A percentile compares a stretch with the other conserved stretches of the same genome.
Conservation (phyloP, 2,329 filamentous ascomycete species). For the Fusarium devonianum region DNA sequence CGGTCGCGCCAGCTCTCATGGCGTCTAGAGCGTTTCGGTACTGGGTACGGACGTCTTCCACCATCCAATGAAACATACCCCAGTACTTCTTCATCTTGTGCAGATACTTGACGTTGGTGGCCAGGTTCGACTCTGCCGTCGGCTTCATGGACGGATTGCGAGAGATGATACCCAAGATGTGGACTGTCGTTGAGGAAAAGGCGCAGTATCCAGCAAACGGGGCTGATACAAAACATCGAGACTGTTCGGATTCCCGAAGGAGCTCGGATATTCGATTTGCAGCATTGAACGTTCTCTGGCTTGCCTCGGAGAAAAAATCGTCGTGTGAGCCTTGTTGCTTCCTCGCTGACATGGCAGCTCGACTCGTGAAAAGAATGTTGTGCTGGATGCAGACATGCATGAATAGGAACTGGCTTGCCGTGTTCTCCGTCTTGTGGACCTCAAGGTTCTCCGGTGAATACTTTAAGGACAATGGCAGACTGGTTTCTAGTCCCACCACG, state of each 20-base stretch:
- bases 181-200: conserved; percentile 92
- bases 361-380: conserved; percentile 87
- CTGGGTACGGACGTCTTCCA: conserved; percentile 87
- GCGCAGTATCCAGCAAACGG: conserved; percentile 96
- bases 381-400: conserved; percentile 91
- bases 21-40: conserved; percentile 87
- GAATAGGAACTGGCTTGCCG: conserved; percentile 91
- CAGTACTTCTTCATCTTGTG: conserved; percentile 97
- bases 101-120: conserved; percentile 87
- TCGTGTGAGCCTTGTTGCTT: conserved; percentile 76
- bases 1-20: conserved; percentile 70
- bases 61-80: conserved; percentile 98
- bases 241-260: conserved; percentile 77
- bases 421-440: conserved; percentile 81
- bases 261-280: conserved; percentile 87
- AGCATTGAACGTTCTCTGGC: conserved; percentile 78
- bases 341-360: conserved; percentile 80
- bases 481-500: conserved; percentile 72
- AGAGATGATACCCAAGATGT: conserved; percentile 90
- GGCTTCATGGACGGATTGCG: conserved; percentile 79
- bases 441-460: conserved; percentile 85
- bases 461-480: conserved; percentile 73
- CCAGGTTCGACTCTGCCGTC: conserved; percentile 82
- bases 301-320: conserved; percentile 78
- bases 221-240: conserved; percentile 75